A percentile compares a stretch with the other conserved stretches of the same genome.
Evolutionary conservation across 129 eudicot species (phyloP).

Genomic region (Silybum marianum): DNA sequence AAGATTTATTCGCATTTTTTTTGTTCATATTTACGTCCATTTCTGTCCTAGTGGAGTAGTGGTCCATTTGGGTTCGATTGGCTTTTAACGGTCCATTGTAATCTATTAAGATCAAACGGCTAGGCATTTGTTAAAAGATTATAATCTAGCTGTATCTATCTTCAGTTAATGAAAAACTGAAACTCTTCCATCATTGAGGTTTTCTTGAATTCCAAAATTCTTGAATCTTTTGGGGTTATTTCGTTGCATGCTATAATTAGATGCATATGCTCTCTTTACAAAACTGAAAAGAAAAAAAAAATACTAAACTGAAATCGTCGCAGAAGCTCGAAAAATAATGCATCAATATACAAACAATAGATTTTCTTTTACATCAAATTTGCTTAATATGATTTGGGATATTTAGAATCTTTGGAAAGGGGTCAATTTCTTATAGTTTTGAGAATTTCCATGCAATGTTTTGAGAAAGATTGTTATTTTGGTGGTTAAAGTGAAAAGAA

Average conservation of each 20-base stretch:
- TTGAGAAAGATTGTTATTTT: conserved; percentile 22
- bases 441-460: background rate
- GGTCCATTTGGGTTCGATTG: conserved; percentile 3
- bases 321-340: background rate
- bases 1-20: background rate
- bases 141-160: background rate
- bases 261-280: background rate
- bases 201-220: background rate
- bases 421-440: conserved; percentile 28
- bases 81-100: background rate
- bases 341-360: background rate
- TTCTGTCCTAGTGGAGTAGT: conserved; percentile 5
- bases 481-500: conserved; percentile 32
- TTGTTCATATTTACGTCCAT: background rate
- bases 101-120: background rate
- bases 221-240: background rate
- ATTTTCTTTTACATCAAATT: background rate
- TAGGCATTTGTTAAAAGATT: background rate
- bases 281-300: background rate
- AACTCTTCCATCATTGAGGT: background rate
- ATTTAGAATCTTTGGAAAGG: conserved; percentile 21
- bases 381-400: background rate
- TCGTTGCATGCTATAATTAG: background rate
- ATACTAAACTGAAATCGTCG: background rate
- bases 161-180: background rate